phyloP scores from a whole-genome alignment of 2,329 filamentous ascomycete genomes.

The Penicillium sp. region DNA sequence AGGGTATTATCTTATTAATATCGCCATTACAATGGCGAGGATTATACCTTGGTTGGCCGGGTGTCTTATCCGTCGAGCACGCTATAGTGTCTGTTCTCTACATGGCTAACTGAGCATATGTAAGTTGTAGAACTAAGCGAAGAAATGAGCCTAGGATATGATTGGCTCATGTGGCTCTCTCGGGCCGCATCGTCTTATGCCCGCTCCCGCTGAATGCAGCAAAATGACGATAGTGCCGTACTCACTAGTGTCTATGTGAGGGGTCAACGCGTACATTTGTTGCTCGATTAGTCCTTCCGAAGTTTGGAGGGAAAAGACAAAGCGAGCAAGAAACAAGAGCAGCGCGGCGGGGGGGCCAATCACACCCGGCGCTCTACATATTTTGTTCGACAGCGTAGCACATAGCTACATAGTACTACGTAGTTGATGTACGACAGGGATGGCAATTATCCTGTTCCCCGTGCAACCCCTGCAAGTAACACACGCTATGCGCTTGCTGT shows the following conservation, averaged over 20 bases:
- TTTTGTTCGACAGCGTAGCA: neutral
- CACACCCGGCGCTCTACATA: neutral
- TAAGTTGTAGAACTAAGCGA: neutral
- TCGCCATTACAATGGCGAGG: neutral
- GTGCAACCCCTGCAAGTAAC: slow-evolving; percentile 1
- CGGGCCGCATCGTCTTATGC: neutral
- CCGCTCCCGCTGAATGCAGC: neutral
- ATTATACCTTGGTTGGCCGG: slow-evolving; percentile 3
- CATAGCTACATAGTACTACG: neutral
- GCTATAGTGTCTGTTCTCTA: neutral
- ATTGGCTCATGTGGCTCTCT: neutral
- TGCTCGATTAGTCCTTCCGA: neutral
- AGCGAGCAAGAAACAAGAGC: neutral
- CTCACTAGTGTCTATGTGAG: neutral
- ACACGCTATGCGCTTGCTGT: neutral
- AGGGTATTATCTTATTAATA: neutral
- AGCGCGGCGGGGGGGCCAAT: neutral
- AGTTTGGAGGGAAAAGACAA: neutral
- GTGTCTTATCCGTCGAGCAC: neutral
- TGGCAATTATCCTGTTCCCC: neutral
- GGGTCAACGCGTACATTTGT: neutral
- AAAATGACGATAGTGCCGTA: neutral
- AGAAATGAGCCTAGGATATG: neutral
- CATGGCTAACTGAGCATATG: neutral
- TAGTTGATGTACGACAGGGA: slow-evolving; percentile 5